Conservation (phyloP, 2,329 filamentous ascomycete genomes). For the Fonsecaea pedrosoi region DNA sequence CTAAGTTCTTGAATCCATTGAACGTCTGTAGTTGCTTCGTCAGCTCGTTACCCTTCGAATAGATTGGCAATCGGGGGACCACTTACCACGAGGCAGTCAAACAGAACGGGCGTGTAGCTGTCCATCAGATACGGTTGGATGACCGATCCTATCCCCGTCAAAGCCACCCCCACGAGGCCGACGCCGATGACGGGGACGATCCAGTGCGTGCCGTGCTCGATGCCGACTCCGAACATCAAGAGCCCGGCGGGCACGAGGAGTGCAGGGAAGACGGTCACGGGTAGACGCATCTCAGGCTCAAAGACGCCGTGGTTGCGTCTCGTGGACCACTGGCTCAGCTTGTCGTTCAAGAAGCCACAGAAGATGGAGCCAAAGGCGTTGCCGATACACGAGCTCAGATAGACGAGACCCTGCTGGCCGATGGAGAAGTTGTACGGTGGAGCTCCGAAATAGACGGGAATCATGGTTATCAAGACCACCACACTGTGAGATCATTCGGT, state of each 20-base stretch:
- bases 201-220: not conserved
- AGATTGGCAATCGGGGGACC: too few species aligned
- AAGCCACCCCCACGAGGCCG: not conserved
- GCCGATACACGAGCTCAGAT: slow-evolving; percentile 58
- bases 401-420: slow-evolving; percentile 57
- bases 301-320: slow-evolving; percentile 60
- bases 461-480: slow-evolving; percentile 1
- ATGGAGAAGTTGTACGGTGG: slow-evolving; percentile 43
- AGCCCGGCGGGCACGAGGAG: slow-evolving; percentile 7
- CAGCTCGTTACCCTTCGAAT: too few species aligned
- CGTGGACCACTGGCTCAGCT: slow-evolving; percentile 51
- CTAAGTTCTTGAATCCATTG: slow-evolving; percentile 25
- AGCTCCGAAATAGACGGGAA: slow-evolving; percentile 13
- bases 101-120: not conserved
- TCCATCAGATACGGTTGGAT: slow-evolving; percentile 14
- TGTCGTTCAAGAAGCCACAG: slow-evolving; percentile 53
- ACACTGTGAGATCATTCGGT: not conserved
- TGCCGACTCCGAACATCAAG: not conserved
- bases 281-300: slow-evolving; percentile 65
- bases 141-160: not conserved
- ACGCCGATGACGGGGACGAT: slow-evolving; percentile 4
- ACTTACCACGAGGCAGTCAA: not conserved
- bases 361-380: slow-evolving; percentile 57
- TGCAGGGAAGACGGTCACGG: slow-evolving; percentile 49
- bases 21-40: slow-evolving; percentile 1